Evolutionary conservation across 305 asterid genomes (phyloP).

Genomic region (Fraxinus sp.): DNA sequence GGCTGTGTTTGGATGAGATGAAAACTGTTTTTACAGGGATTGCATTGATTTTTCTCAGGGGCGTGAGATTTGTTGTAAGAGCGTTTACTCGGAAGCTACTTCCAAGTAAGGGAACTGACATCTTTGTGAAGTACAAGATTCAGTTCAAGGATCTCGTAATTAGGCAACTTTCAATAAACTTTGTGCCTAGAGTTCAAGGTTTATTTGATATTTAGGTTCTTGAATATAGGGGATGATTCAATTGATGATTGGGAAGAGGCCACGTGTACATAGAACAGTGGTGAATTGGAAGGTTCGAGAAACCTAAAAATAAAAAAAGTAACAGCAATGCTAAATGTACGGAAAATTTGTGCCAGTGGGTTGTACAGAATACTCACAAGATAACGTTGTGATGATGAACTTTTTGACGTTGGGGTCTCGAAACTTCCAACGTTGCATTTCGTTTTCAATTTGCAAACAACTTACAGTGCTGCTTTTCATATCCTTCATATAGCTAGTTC

Average conservation of each 20-base stretch:
- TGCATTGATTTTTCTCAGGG: slow-evolving; percentile 24
- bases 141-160: slow-evolving; percentile 15
- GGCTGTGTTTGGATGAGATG: slow-evolving; percentile 46
- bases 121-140: slow-evolving; percentile 14
- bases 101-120: slow-evolving; percentile 53
- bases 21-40: slow-evolving; percentile 18
- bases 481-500: too few species aligned
- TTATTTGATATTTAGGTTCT: slow-evolving; percentile 11
- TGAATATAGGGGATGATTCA: slow-evolving; percentile 11
- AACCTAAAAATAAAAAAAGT: not conserved
- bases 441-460: too few species aligned
- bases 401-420: too few species aligned
- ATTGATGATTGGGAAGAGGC: slow-evolving; percentile 22
- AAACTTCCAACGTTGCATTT: too few species aligned
- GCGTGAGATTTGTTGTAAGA: slow-evolving; percentile 43
- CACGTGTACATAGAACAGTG: slow-evolving; percentile 26
- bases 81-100: slow-evolving; percentile 48
- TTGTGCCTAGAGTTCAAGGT: not conserved
- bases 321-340: too few species aligned
- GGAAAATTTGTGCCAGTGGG: too few species aligned
- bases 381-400: too few species aligned
- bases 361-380: too few species aligned
- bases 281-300: not conserved
- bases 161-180: not conserved
- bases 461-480: too few species aligned